phyloP scores from a whole-genome alignment of 2,329 filamentous ascomycete species.

The Hypoxylon sp. region DNA sequence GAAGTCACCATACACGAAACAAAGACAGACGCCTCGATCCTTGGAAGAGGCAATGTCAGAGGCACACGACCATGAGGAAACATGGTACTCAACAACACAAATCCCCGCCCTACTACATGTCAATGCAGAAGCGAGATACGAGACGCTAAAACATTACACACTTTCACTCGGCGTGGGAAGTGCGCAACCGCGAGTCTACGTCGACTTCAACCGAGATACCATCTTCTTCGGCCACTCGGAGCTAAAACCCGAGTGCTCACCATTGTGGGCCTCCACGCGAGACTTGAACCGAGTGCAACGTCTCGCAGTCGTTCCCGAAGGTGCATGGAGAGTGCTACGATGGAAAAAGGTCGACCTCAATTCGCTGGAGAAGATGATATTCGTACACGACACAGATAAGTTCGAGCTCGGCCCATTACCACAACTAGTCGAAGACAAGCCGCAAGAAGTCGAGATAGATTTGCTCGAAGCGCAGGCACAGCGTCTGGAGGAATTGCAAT shows the following conservation, averaged over 20 bases:
- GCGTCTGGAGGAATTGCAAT: slow-evolving; percentile 39
- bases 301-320: slow-evolving; percentile 51
- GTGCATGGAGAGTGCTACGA: slow-evolving; percentile 49
- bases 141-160: slow-evolving; percentile 50
- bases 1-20: slow-evolving; percentile 43
- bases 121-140: slow-evolving; percentile 50
- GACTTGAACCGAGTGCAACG: slow-evolving; percentile 45
- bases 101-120: slow-evolving; percentile 51
- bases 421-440: slow-evolving; percentile 47
- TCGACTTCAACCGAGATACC: slow-evolving; percentile 51
- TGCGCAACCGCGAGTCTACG: slow-evolving; percentile 46
- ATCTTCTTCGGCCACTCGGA: slow-evolving; percentile 49
- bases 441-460: slow-evolving; percentile 39
- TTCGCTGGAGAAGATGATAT: slow-evolving; percentile 49
- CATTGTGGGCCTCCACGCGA: slow-evolving; percentile 46
- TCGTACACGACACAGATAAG: slow-evolving; percentile 49
- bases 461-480: slow-evolving; percentile 39
- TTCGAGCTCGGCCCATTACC: slow-evolving; percentile 42
- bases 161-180: slow-evolving; percentile 46
- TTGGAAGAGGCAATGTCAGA: slow-evolving; percentile 45
- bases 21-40: slow-evolving; percentile 37
- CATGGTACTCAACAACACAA: slow-evolving; percentile 49
- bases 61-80: slow-evolving; percentile 34
- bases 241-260: slow-evolving; percentile 46
- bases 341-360: slow-evolving; percentile 46